Base-by-base conservation (phyloP, 306 rosid species). In the Hippophae rhamnoides region DNA sequence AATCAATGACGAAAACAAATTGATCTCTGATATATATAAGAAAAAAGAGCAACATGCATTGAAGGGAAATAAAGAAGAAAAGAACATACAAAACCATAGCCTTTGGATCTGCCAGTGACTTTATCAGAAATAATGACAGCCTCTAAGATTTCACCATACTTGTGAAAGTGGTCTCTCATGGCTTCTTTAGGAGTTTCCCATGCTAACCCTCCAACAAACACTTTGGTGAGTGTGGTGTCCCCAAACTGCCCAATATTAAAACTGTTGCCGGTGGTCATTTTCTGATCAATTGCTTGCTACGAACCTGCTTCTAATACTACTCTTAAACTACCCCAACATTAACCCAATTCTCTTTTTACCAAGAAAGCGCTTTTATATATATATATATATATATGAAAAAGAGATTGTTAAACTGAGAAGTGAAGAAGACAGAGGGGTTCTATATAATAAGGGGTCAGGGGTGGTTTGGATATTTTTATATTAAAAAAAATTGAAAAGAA, bases 171-270 rank as follows among this genome's bases (percentile, higher is more conserved):
- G 13, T 79, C 80, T 50, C 81, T 58, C 64, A 88, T 45, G 18
- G 80, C 82, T 43, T 85, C 96, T 67, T 77, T 85, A n/a, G 81
- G 94, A 71, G 96, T 89, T 69, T 89, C 94, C 96, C 96, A 89
- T 0, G 94, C 94, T 12, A 89, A 44, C 1, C 96, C 96, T 12
- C 96, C 96, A 2, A 89, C 94, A 62, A 89, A 89, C 11, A 89
- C 90, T 56, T 89, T 89, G 58, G 94, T 89, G 44, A 89, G 71
- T 6, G 88, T 81, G 0, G 96, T 89, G 60, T 89, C 96, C 0
- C 96, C 96, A 47, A 85, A 81, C 68, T 66, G 77, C 23, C 79
- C 84, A 6, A 57, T 56, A 48, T 61, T 67, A 51, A 9, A 52
- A 59, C 56, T 67, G 83, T 44, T 69, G 74, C 67, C 65, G 68